A percentile compares a stretch with the other conserved stretches of the same genome.
phyloP scores from a whole-genome alignment of 2,329 filamentous ascomycete species.

The Xylaria sp. region DNA sequence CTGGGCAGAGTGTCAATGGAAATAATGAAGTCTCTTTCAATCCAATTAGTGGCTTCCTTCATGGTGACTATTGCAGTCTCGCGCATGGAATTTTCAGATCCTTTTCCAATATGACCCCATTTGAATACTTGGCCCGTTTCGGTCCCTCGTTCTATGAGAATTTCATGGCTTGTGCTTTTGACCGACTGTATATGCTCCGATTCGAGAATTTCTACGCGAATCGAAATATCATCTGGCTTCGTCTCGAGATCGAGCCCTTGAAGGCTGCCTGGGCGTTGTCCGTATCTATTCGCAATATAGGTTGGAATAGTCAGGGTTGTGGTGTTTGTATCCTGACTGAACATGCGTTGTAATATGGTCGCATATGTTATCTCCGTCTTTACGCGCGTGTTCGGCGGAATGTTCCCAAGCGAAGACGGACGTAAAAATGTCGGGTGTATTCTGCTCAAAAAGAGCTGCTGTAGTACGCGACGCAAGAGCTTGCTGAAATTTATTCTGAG shows the following conservation, averaged over 20 bases:
- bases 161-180: slow-evolving; percentile 40
- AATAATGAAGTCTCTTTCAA: slow-evolving; percentile 46
- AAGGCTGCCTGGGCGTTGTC: slow-evolving; percentile 37
- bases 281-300: slow-evolving; percentile 45
- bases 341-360: slow-evolving; percentile 42
- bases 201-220: slow-evolving; percentile 36
- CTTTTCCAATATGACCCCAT: slow-evolving; percentile 23
- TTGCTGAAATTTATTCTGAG: slow-evolving; percentile 32
- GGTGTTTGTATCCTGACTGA: slow-evolving; percentile 37
- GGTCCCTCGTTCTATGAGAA: slow-evolving; percentile 34
- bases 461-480: slow-evolving; percentile 22
- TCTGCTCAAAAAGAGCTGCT: slow-evolving; percentile 43
- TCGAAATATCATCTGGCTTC: slow-evolving; percentile 26
- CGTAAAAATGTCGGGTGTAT: slow-evolving; percentile 46
- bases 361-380: slow-evolving; percentile 45
- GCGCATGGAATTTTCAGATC: neutral
- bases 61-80: slow-evolving; percentile 30
- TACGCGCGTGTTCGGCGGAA: slow-evolving; percentile 43
- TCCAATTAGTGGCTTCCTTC: slow-evolving; percentile 25
- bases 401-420: slow-evolving; percentile 44
- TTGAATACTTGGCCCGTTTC: slow-evolving; percentile 29
- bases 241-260: slow-evolving; percentile 7
- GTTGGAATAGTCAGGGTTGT: slow-evolving; percentile 44
- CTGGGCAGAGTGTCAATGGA: slow-evolving; percentile 37
- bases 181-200: slow-evolving; percentile 34